Conservation (phyloP, 2,329 filamentous ascomycete species). For the Cordyceps cicadae region DNA sequence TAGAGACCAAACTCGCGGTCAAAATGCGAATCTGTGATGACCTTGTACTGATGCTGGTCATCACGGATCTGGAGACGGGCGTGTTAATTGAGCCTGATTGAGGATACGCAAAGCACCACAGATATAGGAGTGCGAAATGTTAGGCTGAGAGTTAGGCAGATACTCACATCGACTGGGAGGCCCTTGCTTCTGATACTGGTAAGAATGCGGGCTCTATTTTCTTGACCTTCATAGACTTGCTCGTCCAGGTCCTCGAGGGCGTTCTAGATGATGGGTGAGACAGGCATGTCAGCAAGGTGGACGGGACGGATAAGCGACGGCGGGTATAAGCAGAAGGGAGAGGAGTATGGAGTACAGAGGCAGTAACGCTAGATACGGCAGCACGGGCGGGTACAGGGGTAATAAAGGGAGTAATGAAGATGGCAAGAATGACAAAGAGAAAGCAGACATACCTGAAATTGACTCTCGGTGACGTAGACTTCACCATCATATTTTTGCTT, state of each 20-base stretch:
- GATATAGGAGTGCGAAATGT: constrained; percentile 14
- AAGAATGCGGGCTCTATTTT: constrained; percentile 38
- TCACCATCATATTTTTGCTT: constrained; percentile 29
- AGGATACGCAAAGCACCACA: constrained; percentile 12
- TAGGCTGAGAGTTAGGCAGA: not conserved
- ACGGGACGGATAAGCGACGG: not conserved
- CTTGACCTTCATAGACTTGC: constrained; percentile 36
- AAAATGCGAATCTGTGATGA: constrained; percentile 36
- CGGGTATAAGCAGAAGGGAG: constrained; percentile 13
- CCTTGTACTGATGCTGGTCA: constrained; percentile 37
- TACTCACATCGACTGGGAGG: constrained; percentile 43
- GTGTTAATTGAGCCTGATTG: constrained; percentile 11
- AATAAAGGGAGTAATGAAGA: not conserved
- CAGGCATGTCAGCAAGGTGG: constrained; percentile 1
- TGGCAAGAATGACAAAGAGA: not conserved
- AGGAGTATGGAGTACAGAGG: constrained; percentile 1
- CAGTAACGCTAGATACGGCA: constrained; percentile 3
- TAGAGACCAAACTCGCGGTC: constrained; percentile 36
- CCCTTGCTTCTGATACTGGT: constrained; percentile 33
- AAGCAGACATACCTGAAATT: constrained; percentile 30
- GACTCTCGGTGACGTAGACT: constrained; percentile 26
- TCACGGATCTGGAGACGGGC: constrained; percentile 29
- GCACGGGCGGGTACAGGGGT: not conserved
- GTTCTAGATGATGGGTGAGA: constrained; percentile 23
- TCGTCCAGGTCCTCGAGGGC: constrained; percentile 31